Percentiles rank a stretch among this genome's conserved stretches.
Conservation (phyloP, 129 eudicot species). For the Deinandra increscens region DNA sequence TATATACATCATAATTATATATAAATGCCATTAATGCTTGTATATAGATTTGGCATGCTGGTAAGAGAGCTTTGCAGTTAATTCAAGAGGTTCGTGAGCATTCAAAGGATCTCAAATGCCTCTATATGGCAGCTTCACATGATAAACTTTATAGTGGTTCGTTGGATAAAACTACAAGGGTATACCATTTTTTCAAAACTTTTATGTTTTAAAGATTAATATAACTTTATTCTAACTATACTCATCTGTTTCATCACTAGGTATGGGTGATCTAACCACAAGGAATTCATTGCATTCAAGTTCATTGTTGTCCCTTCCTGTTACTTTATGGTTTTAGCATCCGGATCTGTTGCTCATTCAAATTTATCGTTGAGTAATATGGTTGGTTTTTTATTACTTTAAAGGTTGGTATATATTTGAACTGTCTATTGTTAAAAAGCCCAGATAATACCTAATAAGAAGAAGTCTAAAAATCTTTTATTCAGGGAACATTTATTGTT, state of each 20-base stretch:
- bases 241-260: constrained; percentile 26
- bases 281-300: constrained; percentile 68
- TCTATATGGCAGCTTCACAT: constrained; percentile 47
- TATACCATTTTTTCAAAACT: constrained; percentile 13
- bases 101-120: constrained; percentile 65
- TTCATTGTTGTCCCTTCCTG: too few species aligned
- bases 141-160: constrained; percentile 78
- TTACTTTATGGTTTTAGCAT: too few species aligned
- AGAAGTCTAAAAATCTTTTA: too few species aligned
- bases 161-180: constrained; percentile 78
- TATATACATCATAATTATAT: neutral
- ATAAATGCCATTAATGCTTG: neutral
- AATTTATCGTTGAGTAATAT: too few species aligned
- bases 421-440: too few species aligned
- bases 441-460: too few species aligned
- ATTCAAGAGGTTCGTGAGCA: constrained; percentile 77
- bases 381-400: too few species aligned
- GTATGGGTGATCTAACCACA: constrained; percentile 71
- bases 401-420: too few species aligned
- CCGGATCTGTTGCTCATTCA: too few species aligned
- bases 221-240: neutral
- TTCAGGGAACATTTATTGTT: too few species aligned
- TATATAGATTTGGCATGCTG: constrained; percentile 69
- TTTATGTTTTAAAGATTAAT: neutral
- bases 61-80: constrained; percentile 48